Conservation (phyloP, 2,329 filamentous ascomycete species). For the Aspergillus felis region DNA sequence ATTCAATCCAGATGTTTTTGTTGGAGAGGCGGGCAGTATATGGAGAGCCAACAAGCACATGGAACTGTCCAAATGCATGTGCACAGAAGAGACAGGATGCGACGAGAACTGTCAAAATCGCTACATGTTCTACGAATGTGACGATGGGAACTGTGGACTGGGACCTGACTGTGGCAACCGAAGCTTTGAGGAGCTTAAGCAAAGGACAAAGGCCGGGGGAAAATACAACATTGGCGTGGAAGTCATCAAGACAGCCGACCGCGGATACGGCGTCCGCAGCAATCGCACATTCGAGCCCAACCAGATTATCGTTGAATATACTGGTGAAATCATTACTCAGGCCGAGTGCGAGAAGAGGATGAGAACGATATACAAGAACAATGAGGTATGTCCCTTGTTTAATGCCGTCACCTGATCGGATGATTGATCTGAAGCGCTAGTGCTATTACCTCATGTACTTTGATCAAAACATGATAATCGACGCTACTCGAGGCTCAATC, state of each 20-base stretch:
- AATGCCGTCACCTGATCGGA: background rate
- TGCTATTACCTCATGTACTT: constrained; percentile 99
- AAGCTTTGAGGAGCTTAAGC: constrained; percentile 74
- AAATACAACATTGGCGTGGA: constrained; percentile 92
- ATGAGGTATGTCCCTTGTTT: constrained; percentile 61
- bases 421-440: constrained; percentile 43
- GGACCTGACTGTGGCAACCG: constrained; percentile 81
- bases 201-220: constrained; percentile 71
- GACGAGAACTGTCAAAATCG: constrained; percentile 89
- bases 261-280: constrained; percentile 86
- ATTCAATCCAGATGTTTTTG: constrained; percentile 69
- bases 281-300: constrained; percentile 82
- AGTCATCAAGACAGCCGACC: constrained; percentile 83
- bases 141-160: constrained; percentile 80
- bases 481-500: constrained; percentile 92
- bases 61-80: constrained; percentile 74
- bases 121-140: constrained; percentile 97
- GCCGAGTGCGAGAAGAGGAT: constrained; percentile 90
- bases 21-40: constrained; percentile 73
- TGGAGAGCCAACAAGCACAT: constrained; percentile 77
- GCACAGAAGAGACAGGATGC: constrained; percentile 73
- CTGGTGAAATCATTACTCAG: constrained; percentile 94
- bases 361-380: constrained; percentile 89
- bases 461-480: constrained; percentile 97
- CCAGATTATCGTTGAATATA: constrained; percentile 98